Evolutionary conservation across 768 basidiomycete species (phyloP), one percentile per base, ranked within the genome.

Genomic region (Rhodosporidiobolus sp.): DNA sequence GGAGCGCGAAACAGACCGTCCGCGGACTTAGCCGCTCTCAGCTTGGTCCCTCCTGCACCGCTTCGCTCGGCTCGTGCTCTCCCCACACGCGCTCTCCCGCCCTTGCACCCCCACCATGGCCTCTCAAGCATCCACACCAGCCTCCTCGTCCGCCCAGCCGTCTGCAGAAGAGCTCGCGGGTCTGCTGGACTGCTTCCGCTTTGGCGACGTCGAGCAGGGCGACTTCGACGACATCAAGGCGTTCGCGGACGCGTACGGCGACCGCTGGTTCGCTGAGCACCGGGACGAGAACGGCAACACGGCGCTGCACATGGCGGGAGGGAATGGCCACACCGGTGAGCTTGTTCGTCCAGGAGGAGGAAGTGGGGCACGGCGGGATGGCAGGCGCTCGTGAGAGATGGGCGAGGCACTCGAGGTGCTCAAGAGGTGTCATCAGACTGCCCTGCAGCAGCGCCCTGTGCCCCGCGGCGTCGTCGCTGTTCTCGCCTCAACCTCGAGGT

Each of bases 271-370:
- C 26, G 74, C 57, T 0, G 60, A 74, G n/a, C 74, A 75, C 1
- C 58, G 34, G 30, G 78, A 80, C 69, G 78, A 80, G 19, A 46
- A 69, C 9, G 79, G 77, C 8, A 78, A 78, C 67, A 76, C 77
- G 19, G 67, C 76, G 46, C 52, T 80, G 62, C 80, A 80, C 58
- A 71, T 78, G 75, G 75, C 76, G 0, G 78, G 74, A 17, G 80
- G 75, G 0, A 80, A 80, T 45, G 80, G 79, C 1, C 80, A 80
- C 61, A 11, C 45, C 1, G 78, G 79, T 80, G 38, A 43, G 77
- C 57, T 10, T 2, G 12, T n/a, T 43, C 38, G 26, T 4, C 38
- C 26, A 30, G 20, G 32, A 53, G 34, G n/a, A 52, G 52, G 35
- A 22, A 30, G 34, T 22, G 20, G 32, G 48, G 22, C 38, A 16